These are phyloP conservation scores for Durio zibethinus DNA, from an alignment of 345 rosid species.

Conservation along the genomic window DNA sequence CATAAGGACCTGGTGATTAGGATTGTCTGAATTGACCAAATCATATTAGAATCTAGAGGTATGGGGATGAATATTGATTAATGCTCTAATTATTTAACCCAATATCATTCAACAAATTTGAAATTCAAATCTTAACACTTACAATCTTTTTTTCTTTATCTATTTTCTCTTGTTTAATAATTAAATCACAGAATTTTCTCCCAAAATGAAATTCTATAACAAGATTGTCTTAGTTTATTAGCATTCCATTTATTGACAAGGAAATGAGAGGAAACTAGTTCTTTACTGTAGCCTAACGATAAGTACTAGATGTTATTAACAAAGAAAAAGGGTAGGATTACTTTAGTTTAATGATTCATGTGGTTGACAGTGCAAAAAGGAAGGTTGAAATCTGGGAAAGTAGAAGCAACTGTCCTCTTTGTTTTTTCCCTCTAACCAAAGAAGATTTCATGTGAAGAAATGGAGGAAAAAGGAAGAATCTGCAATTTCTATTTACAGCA, in stretches of 20 bases:
- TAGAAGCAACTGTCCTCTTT: background rate
- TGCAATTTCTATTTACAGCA: background rate
- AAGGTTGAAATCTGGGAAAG: slow-evolving; percentile 10
- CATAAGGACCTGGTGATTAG: slow-evolving; percentile 20
- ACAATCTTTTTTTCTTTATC: no score
- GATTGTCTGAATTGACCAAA: slow-evolving; percentile 26
- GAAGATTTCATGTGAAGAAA: slow-evolving; percentile 12
- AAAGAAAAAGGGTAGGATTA: background rate
- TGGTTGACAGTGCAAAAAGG: background rate
- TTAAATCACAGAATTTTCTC: no score
- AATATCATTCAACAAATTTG: no score
- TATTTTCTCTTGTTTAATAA: no score
- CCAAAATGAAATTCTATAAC: no score
- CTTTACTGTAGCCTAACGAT: background rate
- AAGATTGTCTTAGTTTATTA: background rate
- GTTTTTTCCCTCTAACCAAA: slow-evolving; percentile 12
- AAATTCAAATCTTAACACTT: no score
- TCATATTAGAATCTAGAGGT: slow-evolving; percentile 4
- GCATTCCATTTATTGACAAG: no score
- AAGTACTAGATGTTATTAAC: background rate
- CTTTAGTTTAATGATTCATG: background rate
- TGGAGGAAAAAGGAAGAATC: background rate
- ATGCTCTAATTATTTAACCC: background rate
- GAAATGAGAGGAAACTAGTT: no score
- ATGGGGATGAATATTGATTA: slow-evolving; percentile 16